phyloP scores from a whole-genome alignment of 2,329 filamentous ascomycete species.

The Zarea fungicola region DNA sequence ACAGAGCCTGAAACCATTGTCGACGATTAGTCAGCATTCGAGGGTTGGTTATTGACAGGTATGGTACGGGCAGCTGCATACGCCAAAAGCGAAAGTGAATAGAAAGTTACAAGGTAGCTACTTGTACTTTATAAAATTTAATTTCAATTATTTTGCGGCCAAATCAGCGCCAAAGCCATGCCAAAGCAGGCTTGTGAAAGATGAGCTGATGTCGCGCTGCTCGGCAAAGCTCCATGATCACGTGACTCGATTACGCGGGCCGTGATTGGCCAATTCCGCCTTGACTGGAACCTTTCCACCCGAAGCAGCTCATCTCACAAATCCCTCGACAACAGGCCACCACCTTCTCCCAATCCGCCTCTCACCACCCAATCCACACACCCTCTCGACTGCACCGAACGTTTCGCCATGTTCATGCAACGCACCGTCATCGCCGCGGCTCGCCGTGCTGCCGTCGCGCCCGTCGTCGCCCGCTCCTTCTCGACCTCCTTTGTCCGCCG shows the following conservation, averaged over 20 bases:
- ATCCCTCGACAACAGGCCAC: conserved; percentile 38
- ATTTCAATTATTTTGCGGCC: no score
- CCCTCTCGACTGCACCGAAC: conserved; percentile 18
- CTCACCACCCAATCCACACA: conserved; percentile 18
- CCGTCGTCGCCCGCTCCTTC: conserved; percentile 54
- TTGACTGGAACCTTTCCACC: conserved; percentile 27
- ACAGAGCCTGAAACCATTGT: no score
- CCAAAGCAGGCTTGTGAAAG: neutral
- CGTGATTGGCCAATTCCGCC: conserved; percentile 33
- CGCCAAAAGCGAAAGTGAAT: no score
- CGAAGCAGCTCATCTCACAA: conserved; percentile 45
- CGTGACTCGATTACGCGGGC: conserved; percentile 23
- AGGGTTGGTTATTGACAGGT: no score
- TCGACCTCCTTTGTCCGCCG: conserved; percentile 56
- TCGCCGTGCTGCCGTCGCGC: conserved; percentile 51
- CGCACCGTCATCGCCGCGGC: conserved; percentile 56
- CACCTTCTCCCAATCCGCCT: conserved; percentile 18
- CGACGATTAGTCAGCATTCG: no score
- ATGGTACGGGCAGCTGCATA: no score
- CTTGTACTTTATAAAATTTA: no score
- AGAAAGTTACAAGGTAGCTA: no score
- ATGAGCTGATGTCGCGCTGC: conserved; percentile 9
- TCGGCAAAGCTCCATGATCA: conserved; percentile 23
- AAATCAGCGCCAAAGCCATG: no score
- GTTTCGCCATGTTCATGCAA: conserved; percentile 54